A percentile compares a stretch with the other conserved stretches of the same genome.
Conservation (phyloP, 352 stramenopile species). For the Globisporangium okanoganense region DNA sequence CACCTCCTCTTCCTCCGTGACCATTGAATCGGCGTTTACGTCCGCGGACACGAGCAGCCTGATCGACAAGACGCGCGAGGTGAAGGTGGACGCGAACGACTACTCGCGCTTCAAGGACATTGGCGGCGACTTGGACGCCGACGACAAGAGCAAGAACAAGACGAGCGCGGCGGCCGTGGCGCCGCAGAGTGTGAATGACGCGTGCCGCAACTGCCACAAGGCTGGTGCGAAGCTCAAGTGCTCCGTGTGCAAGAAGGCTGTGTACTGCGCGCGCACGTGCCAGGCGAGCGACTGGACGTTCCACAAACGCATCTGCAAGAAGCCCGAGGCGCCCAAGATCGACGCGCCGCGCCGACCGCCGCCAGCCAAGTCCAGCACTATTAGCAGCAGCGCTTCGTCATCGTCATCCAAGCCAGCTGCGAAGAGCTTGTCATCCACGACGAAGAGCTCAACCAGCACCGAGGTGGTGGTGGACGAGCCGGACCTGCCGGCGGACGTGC, state of each 20-base stretch:
- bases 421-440: constrained; percentile 10
- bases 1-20: not conserved
- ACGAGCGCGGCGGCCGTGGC: constrained; percentile 10
- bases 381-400: constrained; percentile 1
- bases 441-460: constrained; percentile 18
- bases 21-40: not conserved
- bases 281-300: constrained; percentile 84
- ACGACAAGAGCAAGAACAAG: constrained; percentile 20
- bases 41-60: constrained; percentile 35
- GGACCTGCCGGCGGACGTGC: constrained; percentile 52
- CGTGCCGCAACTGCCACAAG: constrained; percentile 80
- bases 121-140: constrained; percentile 38
- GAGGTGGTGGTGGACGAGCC: constrained; percentile 68
- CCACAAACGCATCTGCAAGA: constrained; percentile 88
- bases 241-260: constrained; percentile 83
- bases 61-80: constrained; percentile 59
- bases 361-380: not conserved
- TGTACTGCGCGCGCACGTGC: constrained; percentile 77
- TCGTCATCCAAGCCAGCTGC: not conserved
- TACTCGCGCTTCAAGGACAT: constrained; percentile 87
- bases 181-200: constrained; percentile 13
- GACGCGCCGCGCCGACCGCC: constrained; percentile 26
- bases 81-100: constrained; percentile 79
- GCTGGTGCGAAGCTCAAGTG: constrained; percentile 79
- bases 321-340: constrained; percentile 62